Conservation (phyloP, 2,329 filamentous ascomycete genomes). For the Daldinia eschscholtzii region DNA sequence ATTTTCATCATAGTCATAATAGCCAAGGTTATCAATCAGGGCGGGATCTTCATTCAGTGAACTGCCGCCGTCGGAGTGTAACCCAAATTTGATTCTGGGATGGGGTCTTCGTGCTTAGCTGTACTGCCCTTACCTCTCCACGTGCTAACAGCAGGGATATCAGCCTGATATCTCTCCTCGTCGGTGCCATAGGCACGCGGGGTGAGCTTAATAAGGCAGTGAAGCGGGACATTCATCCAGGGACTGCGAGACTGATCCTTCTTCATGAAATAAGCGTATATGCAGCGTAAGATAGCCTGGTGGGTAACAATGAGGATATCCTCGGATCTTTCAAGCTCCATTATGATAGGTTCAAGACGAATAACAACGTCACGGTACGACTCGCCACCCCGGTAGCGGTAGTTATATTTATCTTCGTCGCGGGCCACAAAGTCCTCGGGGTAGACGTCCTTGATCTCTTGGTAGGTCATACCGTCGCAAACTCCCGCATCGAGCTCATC, state of each 20-base stretch:
- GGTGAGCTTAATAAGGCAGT: conserved; percentile 96
- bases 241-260: conserved; percentile 91
- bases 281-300: conserved; percentile 95
- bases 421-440: conserved; percentile 96
- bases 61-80: conserved; percentile 30
- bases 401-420: conserved; percentile 99
- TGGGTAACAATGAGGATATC: conserved; percentile 99
- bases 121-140: conserved; percentile 93
- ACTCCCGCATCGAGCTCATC: conserved; percentile 97
- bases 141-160: conserved; percentile 95
- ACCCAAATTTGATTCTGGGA: conserved; percentile 48
- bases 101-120: conserved; percentile 83
- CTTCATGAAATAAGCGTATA: conserved; percentile 99
- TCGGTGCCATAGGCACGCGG: conserved; percentile 94
- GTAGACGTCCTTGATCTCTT: conserved; percentile 90
- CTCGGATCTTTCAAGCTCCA: conserved; percentile 96
- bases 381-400: conserved; percentile 96
- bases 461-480: conserved; percentile 96
- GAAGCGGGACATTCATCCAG: conserved; percentile 98
- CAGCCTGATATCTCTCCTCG: conserved; percentile 86
- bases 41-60: conserved; percentile 16
- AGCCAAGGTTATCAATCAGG: background rate
- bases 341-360: conserved; percentile 97
- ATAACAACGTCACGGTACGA: conserved; percentile 97
- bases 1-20: conserved; percentile 22